These are phyloP conservation scores for Gracilaria gracilis DNA, from an alignment of 23 red algal genomes.

Conservation along the genomic window DNA sequence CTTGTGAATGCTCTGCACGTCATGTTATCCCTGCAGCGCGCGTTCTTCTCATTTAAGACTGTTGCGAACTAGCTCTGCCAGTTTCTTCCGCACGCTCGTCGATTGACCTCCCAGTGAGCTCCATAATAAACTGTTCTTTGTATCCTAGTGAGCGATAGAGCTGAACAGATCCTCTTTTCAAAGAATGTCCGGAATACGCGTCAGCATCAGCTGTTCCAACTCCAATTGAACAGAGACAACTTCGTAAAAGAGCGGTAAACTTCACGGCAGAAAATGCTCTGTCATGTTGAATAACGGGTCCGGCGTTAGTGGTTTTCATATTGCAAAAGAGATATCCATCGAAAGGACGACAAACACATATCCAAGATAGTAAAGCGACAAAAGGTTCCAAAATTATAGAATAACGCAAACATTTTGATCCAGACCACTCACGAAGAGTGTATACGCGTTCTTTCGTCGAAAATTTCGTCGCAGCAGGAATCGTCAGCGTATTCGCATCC, in stretches of 20 bases:
- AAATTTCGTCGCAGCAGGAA: background rate
- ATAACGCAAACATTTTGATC: background rate
- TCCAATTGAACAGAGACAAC: background rate
- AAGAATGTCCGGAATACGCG: constrained; percentile 32
- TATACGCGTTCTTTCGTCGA: background rate
- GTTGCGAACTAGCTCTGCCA: no score
- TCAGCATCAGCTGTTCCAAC: background rate
- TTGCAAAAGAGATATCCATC: background rate
- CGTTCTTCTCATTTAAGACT: no score
- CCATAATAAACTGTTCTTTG: no score
- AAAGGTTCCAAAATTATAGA: background rate
- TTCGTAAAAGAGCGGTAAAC: background rate
- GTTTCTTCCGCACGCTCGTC: no score
- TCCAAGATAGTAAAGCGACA: no score
- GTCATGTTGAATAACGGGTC: background rate
- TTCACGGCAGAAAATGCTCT: background rate
- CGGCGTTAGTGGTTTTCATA: background rate
- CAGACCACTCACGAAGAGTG: background rate
- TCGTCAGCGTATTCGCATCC: background rate
- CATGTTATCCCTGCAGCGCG: no score
- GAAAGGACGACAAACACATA: no score
- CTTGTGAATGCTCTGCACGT: no score
- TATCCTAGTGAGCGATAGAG: constrained; percentile 32
- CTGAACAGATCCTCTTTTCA: constrained; percentile 24
- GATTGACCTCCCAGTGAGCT: no score